phyloP scores from a whole-genome alignment of 495 filamentous ascomycete genomes.

The Cryomyces minteri region DNA sequence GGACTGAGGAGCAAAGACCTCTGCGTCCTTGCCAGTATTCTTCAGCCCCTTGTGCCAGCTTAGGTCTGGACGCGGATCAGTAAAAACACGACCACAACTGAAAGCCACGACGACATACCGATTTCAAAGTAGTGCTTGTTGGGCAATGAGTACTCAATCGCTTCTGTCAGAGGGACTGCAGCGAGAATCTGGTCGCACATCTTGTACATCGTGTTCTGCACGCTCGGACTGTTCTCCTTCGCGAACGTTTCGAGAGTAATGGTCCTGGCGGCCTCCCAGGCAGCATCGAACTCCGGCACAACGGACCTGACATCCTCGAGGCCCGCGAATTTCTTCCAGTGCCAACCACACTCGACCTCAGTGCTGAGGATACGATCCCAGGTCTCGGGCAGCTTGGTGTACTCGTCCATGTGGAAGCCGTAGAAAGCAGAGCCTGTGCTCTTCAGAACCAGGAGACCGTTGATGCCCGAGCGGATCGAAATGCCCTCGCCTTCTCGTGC shows the following conservation, averaged over 20 bases:
- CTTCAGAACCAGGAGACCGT: conserved; percentile 77
- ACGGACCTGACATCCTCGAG: conserved; percentile 49
- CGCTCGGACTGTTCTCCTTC: conserved; percentile 75
- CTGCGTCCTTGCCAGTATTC: conserved; percentile 93
- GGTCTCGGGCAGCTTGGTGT: conserved; percentile 73
- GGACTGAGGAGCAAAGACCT: conserved; percentile 87
- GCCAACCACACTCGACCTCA: conserved; percentile 71
- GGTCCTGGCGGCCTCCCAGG: conserved; percentile 53
- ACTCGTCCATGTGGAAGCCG: conserved; percentile 84
- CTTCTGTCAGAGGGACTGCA: conserved; percentile 47
- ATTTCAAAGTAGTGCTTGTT: conserved; percentile 99
- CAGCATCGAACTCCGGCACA: conserved; percentile 51
- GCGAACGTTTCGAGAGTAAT: conserved; percentile 89
- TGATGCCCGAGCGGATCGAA: conserved; percentile 37
- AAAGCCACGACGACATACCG: conserved; percentile 35
- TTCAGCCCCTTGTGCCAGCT: conserved; percentile 94
- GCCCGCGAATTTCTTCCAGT: conserved; percentile 51
- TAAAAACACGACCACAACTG: conserved; percentile 7
- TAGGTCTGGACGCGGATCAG: conserved; percentile 39
- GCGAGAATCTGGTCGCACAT: conserved; percentile 83
- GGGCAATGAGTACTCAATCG: conserved; percentile 68
- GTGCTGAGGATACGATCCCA: conserved; percentile 93
- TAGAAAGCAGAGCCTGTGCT: conserved; percentile 95
- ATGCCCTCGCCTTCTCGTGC: conserved; percentile 24
- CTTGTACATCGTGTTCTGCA: conserved; percentile 97